Conservation (phyloP, 1,284 basidiomycete genomes). For the Rhodotorula sp. region DNA sequence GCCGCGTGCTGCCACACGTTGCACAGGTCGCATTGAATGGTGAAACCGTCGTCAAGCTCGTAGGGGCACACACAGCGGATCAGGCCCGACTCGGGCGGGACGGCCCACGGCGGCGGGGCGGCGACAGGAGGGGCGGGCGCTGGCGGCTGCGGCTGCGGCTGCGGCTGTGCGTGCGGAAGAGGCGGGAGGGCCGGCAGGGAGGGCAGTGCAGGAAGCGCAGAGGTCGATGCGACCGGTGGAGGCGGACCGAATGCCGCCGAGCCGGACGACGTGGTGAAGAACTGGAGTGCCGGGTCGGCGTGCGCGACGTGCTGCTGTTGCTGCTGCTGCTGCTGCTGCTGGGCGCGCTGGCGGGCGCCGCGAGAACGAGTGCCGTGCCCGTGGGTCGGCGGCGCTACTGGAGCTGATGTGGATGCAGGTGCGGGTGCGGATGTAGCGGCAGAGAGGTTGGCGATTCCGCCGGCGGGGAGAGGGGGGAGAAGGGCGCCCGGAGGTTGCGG, state of each 20-base stretch:
- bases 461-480: background rate
- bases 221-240: background rate
- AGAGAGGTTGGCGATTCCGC: background rate
- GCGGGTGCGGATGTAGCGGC: slow-evolving; percentile 1
- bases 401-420: background rate
- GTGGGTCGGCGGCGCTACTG: background rate
- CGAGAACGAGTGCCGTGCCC: background rate
- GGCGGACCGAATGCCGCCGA: slow-evolving; percentile 7
- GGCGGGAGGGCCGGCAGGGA: slow-evolving; percentile 8
- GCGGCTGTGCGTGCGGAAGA: slow-evolving; percentile 7
- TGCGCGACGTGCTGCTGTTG: background rate
- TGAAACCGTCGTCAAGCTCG: slow-evolving; percentile 83
- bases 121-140: background rate
- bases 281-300: background rate
- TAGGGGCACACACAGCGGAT: slow-evolving; percentile 68
- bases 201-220: slow-evolving; percentile 2
- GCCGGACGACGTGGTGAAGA: slow-evolving; percentile 27
- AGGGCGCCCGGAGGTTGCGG: background rate
- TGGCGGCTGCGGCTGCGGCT: background rate
- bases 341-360: background rate
- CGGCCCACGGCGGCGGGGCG: slow-evolving; percentile 24
- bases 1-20: slow-evolving; percentile 86
- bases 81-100: slow-evolving; percentile 42
- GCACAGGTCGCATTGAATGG: slow-evolving; percentile 87
- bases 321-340: background rate